Evolutionary conservation across 345 rosid genomes (phyloP).

Genomic region (Chamaenerion angustifolium): DNA sequence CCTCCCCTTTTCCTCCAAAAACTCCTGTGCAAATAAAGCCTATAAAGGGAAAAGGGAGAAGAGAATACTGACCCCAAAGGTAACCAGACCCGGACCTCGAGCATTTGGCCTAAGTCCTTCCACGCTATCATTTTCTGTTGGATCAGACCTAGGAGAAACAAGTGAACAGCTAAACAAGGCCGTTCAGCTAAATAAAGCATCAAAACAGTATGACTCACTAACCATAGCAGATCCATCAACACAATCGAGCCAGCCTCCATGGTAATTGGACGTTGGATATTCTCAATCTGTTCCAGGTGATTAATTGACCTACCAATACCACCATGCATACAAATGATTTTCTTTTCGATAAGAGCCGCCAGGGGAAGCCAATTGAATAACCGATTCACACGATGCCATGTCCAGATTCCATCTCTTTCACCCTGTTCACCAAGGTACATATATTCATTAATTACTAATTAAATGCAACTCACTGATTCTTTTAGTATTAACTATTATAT

Average conservation of each 20-base stretch:
- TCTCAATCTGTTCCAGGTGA: slow-evolving; percentile 96
- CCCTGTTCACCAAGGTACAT: slow-evolving; percentile 41
- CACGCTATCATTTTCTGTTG: slow-evolving; percentile 97
- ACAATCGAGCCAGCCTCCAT: slow-evolving; percentile 98
- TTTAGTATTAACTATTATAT: no score
- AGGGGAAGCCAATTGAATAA: slow-evolving; percentile 94
- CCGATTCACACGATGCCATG: slow-evolving; percentile 92
- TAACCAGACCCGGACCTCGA: slow-evolving; percentile 96
- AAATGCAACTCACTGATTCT: no score
- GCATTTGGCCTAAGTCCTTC: slow-evolving; percentile 98
- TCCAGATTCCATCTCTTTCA: slow-evolving; percentile 99
- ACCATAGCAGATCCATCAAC: slow-evolving; percentile 96
- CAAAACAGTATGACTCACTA: slow-evolving; percentile 12
- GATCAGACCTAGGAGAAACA: slow-evolving; percentile 62
- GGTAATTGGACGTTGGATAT: slow-evolving; percentile 85
- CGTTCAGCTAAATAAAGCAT: not conserved
- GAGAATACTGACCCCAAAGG: slow-evolving; percentile 70
- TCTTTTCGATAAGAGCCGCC: slow-evolving; percentile 93
- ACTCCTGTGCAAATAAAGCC: no score
- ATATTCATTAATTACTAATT: no score
- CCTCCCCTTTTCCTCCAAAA: no score
- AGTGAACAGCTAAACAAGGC: not conserved
- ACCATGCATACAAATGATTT: slow-evolving; percentile 98
- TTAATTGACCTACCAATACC: slow-evolving; percentile 98
- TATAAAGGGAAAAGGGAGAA: not conserved